Evolutionary conservation across 2,329 filamentous ascomycete genomes (phyloP), one percentile per base, ranked within the genome.

Genomic region (Chrysoporthe austroafricana): DNA sequence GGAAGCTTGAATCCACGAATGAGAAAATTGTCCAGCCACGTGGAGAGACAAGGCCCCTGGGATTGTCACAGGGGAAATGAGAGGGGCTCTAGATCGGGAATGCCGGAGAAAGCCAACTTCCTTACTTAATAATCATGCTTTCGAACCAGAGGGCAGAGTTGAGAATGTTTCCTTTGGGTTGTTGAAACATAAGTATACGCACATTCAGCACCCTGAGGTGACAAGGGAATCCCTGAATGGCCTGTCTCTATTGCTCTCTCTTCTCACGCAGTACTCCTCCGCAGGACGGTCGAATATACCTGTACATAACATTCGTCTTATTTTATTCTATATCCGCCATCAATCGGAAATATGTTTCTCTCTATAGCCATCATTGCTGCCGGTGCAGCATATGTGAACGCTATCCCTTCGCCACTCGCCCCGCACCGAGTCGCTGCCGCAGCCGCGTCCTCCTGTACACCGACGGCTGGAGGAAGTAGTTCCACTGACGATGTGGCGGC

Each of bases 401-500:
- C 57, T 14, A n/a, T 39, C 11, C 57, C 36, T 0, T 39, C 36
- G 7, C 21, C 18, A n/a, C 18, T n/a, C n/a, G 9, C 32, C 39
- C 36, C 57, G 21, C 57, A 60, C n/a, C 36, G 57, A 2, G 57
- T 39, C 16, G 32, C n/a, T 34, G 56, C 56, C 18, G 57, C 42
- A 6, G 59, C 26, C 43, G 66, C 63, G 34, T 63, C 61, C 7
- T 66, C 69, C 32, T 70, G 69, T 54, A 70, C 69, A 5, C 69
- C 69, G 7, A 63, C 50, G 5, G 64, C 69, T 13, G 69, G 66
- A 36, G 69, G 69, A 21, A 69, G 60, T 36, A 64, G 63, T 2
- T 76, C 74, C 1, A 75, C 71, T 0, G 81, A 84, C 61, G 82
- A 84, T 67, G 76, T 77, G 0, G 81, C 82, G 1, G 79, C 80